Base-by-base conservation (phyloP, 1,284 basidiomycete genomes). In the Ganoderma meredithae region DNA sequence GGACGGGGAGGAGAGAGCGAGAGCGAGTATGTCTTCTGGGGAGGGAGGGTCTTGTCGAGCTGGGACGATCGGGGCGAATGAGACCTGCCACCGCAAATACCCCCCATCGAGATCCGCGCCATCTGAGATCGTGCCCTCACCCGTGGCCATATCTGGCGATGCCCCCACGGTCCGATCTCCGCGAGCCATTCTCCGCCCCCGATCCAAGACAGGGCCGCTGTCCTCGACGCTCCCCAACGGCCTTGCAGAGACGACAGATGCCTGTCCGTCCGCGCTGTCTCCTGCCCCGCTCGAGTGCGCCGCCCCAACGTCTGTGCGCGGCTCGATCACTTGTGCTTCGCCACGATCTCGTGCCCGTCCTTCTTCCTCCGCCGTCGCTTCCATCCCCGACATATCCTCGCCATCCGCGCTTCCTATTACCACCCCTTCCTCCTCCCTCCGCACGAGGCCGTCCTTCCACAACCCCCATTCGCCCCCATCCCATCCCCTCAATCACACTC, bases 381-480 rank as follows among this genome's bases (percentile, higher is more conserved):
- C 59, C n/a, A 41, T 60, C 59, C 25, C 59, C 41, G 27, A 58
- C 55, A 58, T 58, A 58, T 58, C 55, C 55, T 58, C 55, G 55
- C 33, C 53, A 33, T 58, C 33, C 19, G 55, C 33, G 33, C 55
- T 39, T 58, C 36, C 31, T 10, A 22, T 19, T 12, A 8, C 19
- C 31, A 49, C 47, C 47, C 47, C 47, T 25, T 49, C 22, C 22
- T 49, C 55, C 55, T 19, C 9, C 4, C 31, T 27, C 25, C 27
- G 15, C 52, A 55, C 52, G 27, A 55, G 52, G 52, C 52, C 2
- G 9, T 15, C 52, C 33, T 55, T 49, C 43, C 47, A n/a, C n/a
- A n/a, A 1, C 47, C n/a, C 22, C 25, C 27, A 55, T 55, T 55
- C 15, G 27, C 15, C 13, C 27, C 33, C 52, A 6, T 36, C 47